Conservation (phyloP, 176 grass and related monocot species). For the Areca catechu region DNA sequence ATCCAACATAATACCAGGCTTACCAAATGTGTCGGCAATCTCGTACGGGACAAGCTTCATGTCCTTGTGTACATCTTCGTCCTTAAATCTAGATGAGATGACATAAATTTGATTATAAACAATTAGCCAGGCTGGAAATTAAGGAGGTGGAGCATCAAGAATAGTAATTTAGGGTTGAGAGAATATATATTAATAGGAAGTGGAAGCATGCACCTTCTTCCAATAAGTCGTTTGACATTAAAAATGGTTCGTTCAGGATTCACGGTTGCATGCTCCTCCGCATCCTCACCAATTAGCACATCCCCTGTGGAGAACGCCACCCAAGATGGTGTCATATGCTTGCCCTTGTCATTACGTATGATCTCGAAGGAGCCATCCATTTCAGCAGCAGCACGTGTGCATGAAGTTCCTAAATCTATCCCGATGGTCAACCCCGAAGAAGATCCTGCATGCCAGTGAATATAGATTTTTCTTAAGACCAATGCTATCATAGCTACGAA, state of each 20-base stretch:
- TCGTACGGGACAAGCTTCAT: slow-evolving; percentile 73
- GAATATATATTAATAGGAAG: too few relatives aligned
- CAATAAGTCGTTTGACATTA: slow-evolving; percentile 68
- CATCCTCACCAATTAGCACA: slow-evolving; percentile 61
- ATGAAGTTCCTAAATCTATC: slow-evolving; percentile 59
- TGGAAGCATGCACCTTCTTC: slow-evolving; percentile 33
- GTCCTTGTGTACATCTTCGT: slow-evolving; percentile 77
- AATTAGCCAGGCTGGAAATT: not conserved
- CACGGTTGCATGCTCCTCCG: slow-evolving; percentile 47
- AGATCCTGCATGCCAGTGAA: too few relatives aligned
- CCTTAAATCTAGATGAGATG: slow-evolving; percentile 38
- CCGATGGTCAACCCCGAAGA: slow-evolving; percentile 38
- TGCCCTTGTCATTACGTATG: slow-evolving; percentile 66
- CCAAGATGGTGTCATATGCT: slow-evolving; percentile 69
- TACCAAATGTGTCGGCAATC: slow-evolving; percentile 58
- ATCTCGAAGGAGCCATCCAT: slow-evolving; percentile 61
- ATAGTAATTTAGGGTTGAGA: not conserved
- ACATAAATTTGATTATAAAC: not conserved
- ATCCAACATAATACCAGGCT: slow-evolving; percentile 62
- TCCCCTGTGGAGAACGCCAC: slow-evolving; percentile 39
- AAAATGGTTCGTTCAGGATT: slow-evolving; percentile 65
- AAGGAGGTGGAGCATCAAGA: not conserved
- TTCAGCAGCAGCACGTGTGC: slow-evolving; percentile 49
- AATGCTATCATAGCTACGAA: too few relatives aligned
- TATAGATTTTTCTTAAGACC: too few relatives aligned